These are phyloP conservation scores for Thermothelomyces thermophilus DNA, from an alignment of 2,329 filamentous ascomycete species.

Conservation along the genomic window DNA sequence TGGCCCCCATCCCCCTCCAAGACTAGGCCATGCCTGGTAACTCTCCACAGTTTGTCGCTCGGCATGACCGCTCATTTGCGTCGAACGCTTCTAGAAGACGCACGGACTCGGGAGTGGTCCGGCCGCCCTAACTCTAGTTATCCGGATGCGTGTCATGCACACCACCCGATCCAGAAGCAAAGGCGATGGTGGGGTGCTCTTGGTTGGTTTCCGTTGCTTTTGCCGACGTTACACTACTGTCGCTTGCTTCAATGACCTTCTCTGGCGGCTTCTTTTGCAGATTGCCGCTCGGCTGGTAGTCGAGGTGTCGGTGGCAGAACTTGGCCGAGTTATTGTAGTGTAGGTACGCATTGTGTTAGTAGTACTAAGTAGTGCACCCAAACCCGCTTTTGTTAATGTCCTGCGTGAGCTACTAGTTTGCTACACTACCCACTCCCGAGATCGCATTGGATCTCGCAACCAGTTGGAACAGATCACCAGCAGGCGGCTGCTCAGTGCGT, in stretches of 20 bases:
- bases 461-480: no score
- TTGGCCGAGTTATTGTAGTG: no score
- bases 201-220: constrained; percentile 7
- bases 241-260: constrained; percentile 16
- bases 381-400: not conserved
- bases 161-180: constrained; percentile 1
- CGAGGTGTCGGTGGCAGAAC: constrained; percentile 10
- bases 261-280: constrained; percentile 22
- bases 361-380: not conserved
- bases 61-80: constrained; percentile 21
- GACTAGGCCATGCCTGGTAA: constrained; percentile 10
- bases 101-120: constrained; percentile 17
- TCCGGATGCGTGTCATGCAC: constrained; percentile 2
- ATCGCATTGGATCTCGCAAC: no score
- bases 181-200: not conserved
- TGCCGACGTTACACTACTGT: constrained; percentile 21
- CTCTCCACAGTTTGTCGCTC: constrained; percentile 20
- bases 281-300: constrained; percentile 14
- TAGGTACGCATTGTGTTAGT: no score
- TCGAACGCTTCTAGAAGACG: constrained; percentile 27
- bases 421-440: no score
- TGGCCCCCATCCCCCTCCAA: constrained; percentile 18
- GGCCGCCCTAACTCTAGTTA: constrained; percentile 7
- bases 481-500: no score
- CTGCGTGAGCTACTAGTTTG: no score